phyloP scores from a whole-genome alignment of 306 rosid species.

The Elaeagnus macrophylla region DNA sequence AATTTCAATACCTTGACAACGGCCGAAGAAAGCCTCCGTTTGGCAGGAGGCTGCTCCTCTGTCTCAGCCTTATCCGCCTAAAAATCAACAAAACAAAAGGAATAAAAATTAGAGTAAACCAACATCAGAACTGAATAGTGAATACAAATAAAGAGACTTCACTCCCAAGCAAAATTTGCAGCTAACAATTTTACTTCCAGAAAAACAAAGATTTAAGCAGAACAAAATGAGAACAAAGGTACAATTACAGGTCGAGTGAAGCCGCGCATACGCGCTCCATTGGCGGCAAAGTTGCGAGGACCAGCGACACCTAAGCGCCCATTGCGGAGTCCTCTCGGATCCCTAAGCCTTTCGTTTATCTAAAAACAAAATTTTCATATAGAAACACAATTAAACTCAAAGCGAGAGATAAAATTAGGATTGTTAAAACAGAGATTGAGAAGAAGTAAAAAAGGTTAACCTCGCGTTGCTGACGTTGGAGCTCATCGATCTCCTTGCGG shows the following conservation, averaged over 20 bases:
- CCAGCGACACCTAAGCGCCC: conserved; percentile 45
- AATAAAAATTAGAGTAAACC: not conserved
- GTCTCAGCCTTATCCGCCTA: conserved; percentile 56
- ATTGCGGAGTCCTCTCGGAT: conserved; percentile 89
- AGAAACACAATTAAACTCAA: not conserved
- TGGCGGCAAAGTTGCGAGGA: conserved; percentile 50
- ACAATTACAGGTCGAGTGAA: conserved; percentile 49
- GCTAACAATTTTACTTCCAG: not conserved
- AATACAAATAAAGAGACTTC: not conserved
- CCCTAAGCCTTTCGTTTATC: conserved; percentile 92
- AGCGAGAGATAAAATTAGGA: not conserved
- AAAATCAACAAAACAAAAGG: not conserved
- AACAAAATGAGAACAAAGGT: not conserved
- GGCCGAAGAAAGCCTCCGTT: conserved; percentile 78
- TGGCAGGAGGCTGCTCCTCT: conserved; percentile 69
- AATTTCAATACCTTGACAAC: conserved; percentile 62
- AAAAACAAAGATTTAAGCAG: not conserved
- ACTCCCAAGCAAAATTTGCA: not conserved
- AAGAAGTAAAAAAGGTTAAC: conserved; percentile 18
- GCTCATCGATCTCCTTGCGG: conserved; percentile 90
- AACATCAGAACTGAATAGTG: not conserved
- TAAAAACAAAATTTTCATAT: conserved; percentile 11
- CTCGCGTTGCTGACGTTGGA: conserved; percentile 94
- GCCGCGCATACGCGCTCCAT: conserved; percentile 65
- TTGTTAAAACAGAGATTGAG: conserved; percentile 4